Base-by-base conservation (phyloP, 129 eudicot species). In the Centella asiatica region DNA sequence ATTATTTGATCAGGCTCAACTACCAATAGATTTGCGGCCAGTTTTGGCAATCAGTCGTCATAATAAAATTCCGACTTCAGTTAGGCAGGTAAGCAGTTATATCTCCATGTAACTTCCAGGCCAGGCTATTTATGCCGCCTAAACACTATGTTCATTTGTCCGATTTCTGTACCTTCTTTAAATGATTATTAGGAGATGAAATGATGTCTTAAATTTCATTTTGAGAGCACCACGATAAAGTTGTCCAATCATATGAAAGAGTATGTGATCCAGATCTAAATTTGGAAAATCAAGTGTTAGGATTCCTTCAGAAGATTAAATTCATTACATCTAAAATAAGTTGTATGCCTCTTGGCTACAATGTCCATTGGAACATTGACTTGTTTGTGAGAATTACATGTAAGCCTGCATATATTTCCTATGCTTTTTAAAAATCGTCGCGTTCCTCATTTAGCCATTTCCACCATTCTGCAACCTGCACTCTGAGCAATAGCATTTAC, bases 1-100 rank as follows among this genome's bases (percentile, higher is more conserved):
- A 52, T 66, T 37, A 62, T 62, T 60, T 69, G 67, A 24, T 56
- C 87, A 90, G 98, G 95, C 90, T 70, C 90, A 86, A 72, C 70
- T 90, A 46, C 98, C 98, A 28, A 78, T 57, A 42, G 98, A 84
- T 59, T 81, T 90, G 95, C 68, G 80, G 17, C 98, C 98, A 71
- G 67, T 58, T 72, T 70, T 90, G 83, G 95, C 90, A 57, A 71
- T 93, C 49, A 50, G 82, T 73, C 80, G 88, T 32, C 98, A 84
- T 66, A 90, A 86, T 55, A 90, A 90, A 81, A 79, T 90, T 60
- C 88, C 95, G 3, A 27, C 53, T 47, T 76, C 98, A 44, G 68
- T 79, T 50, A 81, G 98, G 80, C 95, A 83, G 98, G 98, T 90
- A 77, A 62, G 72, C 33, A 64, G 20, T 24, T 20, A 27, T 25